Evolutionary conservation across 495 filamentous ascomycete species (phyloP).

Genomic region (Podospora tetraspora): DNA sequence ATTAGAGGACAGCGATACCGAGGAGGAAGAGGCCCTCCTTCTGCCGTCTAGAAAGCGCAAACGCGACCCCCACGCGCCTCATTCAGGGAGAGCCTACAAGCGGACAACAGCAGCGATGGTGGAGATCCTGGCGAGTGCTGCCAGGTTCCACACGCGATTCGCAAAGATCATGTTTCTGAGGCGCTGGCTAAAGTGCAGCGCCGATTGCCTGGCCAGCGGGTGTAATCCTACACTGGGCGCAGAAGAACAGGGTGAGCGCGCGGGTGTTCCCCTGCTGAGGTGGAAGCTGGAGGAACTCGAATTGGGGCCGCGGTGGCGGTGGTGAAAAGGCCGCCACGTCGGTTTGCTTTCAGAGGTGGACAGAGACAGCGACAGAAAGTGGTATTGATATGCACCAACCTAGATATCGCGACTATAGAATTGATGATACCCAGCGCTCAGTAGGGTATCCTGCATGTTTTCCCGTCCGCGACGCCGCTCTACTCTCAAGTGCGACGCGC

Average conservation of each 20-base stretch:
- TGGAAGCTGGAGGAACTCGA: background rate
- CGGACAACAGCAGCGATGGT: no score
- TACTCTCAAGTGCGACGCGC: no score
- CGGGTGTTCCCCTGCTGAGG: background rate
- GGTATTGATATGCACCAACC: conserved; percentile 4
- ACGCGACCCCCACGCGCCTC: no score
- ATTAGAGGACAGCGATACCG: background rate
- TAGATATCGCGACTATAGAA: background rate
- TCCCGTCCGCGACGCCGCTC: background rate
- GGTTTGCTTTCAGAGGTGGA: background rate
- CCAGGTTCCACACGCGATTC: no score
- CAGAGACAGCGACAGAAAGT: background rate
- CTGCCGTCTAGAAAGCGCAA: no score
- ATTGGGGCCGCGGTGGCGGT: background rate
- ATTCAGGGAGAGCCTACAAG: no score
- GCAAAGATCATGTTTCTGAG: no score
- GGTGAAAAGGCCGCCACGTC: background rate
- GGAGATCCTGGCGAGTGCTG: no score
- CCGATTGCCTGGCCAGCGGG: background rate
- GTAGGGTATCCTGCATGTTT: background rate
- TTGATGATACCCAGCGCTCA: background rate
- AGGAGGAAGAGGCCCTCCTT: background rate
- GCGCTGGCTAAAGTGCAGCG: background rate
- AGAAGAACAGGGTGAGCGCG: background rate
- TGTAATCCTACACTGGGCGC: no score